phyloP scores from a whole-genome alignment of 805 yeast genomes.

The Hanseniaspora singularis region DNA sequence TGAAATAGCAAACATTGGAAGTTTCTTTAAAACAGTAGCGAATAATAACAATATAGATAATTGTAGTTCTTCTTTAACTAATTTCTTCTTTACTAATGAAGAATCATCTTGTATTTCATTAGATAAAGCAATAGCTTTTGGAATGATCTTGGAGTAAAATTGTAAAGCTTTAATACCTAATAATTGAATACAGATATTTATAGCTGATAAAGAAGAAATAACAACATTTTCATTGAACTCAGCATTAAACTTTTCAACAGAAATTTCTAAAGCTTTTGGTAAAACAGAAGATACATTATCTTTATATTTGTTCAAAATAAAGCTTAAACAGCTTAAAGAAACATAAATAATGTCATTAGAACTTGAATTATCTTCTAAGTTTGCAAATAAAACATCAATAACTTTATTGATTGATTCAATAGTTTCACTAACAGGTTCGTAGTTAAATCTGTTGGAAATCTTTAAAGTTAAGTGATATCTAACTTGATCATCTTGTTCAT shows the following conservation, averaged over 20 bases:
- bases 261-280: constrained; percentile 37
- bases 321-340: constrained; percentile 54
- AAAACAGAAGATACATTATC: constrained; percentile 37
- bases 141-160: constrained; percentile 70
- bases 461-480: constrained; percentile 52
- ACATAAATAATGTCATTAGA: constrained; percentile 49
- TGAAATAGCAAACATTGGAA: constrained; percentile 74
- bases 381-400: constrained; percentile 38
- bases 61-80: constrained; percentile 33
- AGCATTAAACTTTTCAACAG: constrained; percentile 42
- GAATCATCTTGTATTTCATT: constrained; percentile 25
- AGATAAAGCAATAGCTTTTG: constrained; percentile 49
- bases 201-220: constrained; percentile 61
- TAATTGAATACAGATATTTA: constrained; percentile 55
- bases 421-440: constrained; percentile 44
- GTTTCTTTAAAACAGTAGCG: constrained; percentile 63
- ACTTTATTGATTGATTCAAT: constrained; percentile 40
- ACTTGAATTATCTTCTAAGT: constrained; percentile 24
- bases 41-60: constrained; percentile 59
- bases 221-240: constrained; percentile 44
- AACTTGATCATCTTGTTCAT: constrained; percentile 32
- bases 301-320: constrained; percentile 53
- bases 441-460: constrained; percentile 54
- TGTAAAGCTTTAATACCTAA: constrained; percentile 82
- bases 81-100: constrained; percentile 5